Conservation (phyloP, 306 rosid species). For the Medicago arabica region DNA sequence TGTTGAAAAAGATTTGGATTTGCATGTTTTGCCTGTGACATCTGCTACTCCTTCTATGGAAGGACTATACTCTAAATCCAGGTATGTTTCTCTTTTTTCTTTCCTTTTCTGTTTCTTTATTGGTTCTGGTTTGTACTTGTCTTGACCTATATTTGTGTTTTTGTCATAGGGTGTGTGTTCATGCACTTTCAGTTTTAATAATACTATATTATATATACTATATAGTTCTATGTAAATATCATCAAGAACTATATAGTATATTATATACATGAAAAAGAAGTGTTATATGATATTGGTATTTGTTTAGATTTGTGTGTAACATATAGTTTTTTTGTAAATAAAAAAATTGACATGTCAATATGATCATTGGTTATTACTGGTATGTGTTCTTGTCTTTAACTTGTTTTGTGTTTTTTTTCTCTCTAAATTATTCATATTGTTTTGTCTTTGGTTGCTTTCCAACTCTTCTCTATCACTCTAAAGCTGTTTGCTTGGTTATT, state of each 20-base stretch:
- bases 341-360: constrained; percentile 27
- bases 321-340: neutral
- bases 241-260: neutral
- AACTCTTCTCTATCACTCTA: constrained; percentile 28
- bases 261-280: neutral
- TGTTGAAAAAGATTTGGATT: constrained; percentile 78
- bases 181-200: constrained; percentile 26
- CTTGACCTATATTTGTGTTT: constrained; percentile 15
- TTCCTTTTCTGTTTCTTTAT: constrained; percentile 12
- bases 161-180: neutral
- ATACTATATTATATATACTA: neutral
- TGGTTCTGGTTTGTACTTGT: constrained; percentile 36
- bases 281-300: constrained; percentile 13
- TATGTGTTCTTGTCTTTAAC: constrained; percentile 20
- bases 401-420: constrained; percentile 18
- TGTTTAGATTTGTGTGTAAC: constrained; percentile 31
- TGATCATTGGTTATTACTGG: constrained; percentile 32
- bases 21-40: constrained; percentile 78
- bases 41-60: constrained; percentile 64
- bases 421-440: constrained; percentile 8
- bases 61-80: constrained; percentile 69
- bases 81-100: constrained; percentile 55
- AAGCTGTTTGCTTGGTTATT: constrained; percentile 24
- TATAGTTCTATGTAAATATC: neutral
- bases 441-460: constrained; percentile 31